Conservation (phyloP, 1,139 yeast genomes). For the Pichia sp. region DNA sequence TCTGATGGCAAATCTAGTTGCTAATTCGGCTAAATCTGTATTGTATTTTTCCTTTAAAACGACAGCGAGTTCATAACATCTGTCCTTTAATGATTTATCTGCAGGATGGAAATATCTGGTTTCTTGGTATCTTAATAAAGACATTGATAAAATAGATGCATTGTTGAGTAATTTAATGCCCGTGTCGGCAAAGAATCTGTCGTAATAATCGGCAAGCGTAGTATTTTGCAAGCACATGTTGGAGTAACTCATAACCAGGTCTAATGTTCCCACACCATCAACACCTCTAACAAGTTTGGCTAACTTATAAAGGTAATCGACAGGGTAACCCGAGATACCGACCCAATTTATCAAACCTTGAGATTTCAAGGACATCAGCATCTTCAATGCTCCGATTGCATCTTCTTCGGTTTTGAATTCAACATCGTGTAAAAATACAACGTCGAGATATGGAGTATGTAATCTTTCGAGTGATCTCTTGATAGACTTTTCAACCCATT, state of each 20-base stretch:
- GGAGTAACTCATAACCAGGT: constrained; percentile 75
- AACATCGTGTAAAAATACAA: constrained; percentile 85
- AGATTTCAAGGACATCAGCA: constrained; percentile 55
- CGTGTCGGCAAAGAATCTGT: constrained; percentile 50
- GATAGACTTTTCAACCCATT: constrained; percentile 61
- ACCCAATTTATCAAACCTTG: constrained; percentile 64
- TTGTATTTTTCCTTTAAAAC: constrained; percentile 38
- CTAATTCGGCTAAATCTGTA: constrained; percentile 75
- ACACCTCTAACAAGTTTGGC: constrained; percentile 38
- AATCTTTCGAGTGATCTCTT: constrained; percentile 64
- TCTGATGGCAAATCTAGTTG: constrained; percentile 71
- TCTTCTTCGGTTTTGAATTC: constrained; percentile 67
- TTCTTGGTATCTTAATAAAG: constrained; percentile 63
- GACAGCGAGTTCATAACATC: constrained; percentile 55
- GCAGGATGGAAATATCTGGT: constrained; percentile 88
- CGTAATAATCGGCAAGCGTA: constrained; percentile 47
- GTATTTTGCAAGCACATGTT: constrained; percentile 83
- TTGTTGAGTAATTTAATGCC: constrained; percentile 60
- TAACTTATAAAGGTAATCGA: constrained; percentile 56
- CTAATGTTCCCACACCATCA: constrained; percentile 51
- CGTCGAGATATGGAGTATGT: constrained; percentile 65
- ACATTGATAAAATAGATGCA: constrained; percentile 90
- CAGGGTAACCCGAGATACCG: constrained; percentile 90
- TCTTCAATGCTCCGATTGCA: constrained; percentile 61
- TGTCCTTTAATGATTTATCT: constrained; percentile 49